phyloP scores from a whole-genome alignment of 1,284 basidiomycete genomes.

The Rhizoctonia solani region DNA sequence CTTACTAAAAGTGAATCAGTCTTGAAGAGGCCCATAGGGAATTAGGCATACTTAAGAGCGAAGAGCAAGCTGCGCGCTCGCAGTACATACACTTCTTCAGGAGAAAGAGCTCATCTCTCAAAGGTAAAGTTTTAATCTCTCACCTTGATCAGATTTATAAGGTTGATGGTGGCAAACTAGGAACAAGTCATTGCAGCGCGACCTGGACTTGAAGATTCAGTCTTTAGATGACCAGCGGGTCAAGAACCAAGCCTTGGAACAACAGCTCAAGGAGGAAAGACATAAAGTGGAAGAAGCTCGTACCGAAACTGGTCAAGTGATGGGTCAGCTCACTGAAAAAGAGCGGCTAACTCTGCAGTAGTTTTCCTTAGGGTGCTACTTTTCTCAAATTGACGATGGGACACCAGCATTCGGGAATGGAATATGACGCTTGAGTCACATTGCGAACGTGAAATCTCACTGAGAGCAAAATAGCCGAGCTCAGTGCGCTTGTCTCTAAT shows the following conservation, averaged over 20 bases:
- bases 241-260: slow-evolving; percentile 35
- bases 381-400: background rate
- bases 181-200: slow-evolving; percentile 1
- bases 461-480: background rate
- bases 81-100: no score
- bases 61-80: no score
- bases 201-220: background rate
- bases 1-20: background rate
- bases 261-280: background rate
- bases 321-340: background rate
- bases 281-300: background rate
- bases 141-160: background rate
- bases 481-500: background rate
- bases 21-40: background rate
- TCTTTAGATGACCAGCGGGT: slow-evolving; percentile 38
- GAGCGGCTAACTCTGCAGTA: slow-evolving; percentile 4
- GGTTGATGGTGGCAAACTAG: no score
- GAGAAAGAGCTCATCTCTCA: no score
- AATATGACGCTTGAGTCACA: background rate
- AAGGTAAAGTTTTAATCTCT: no score
- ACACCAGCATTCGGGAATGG: background rate
- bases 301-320: background rate
- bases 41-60: no score
- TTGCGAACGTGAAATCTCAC: background rate
- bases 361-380: background rate